Conservation (phyloP, 768 basidiomycete genomes). For the Tylopilus felleus region DNA sequence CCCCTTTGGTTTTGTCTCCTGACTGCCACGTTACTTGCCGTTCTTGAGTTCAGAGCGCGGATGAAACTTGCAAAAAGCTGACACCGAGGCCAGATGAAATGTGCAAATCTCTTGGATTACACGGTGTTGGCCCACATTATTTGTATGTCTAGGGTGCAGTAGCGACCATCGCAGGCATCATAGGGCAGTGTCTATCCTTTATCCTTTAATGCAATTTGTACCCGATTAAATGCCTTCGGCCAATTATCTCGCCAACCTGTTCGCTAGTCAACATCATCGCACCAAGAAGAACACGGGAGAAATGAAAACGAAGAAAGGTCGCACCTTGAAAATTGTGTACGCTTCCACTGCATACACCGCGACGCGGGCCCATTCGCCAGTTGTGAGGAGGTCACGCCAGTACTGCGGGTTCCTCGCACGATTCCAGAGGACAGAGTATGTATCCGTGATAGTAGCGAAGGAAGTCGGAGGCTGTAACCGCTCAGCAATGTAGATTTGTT, state of each 20-base stretch:
- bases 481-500: conserved; percentile 72
- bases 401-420: conserved; percentile 56
- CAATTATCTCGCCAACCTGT: conserved; percentile 86
- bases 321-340: conserved; percentile 85
- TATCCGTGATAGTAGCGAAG: conserved; percentile 47
- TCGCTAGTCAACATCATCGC: background rate
- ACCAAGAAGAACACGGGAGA: background rate
- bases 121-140: conserved; percentile 2
- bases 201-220: conserved; percentile 59
- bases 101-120: conserved; percentile 3
- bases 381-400: conserved; percentile 56
- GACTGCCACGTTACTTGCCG: too few relatives aligned
- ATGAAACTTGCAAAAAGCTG: background rate
- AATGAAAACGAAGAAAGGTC: conserved; percentile 13
- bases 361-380: conserved; percentile 65
- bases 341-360: conserved; percentile 81
- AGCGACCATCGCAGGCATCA: background rate
- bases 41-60: too few relatives aligned
- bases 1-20: too few relatives aligned
- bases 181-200: conserved; percentile 14
- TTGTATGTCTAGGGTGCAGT: conserved; percentile 10
- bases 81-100: background rate
- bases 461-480: conserved; percentile 59
- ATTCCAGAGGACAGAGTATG: conserved; percentile 64
- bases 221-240: conserved; percentile 74